Evolutionary conservation across 129 eudicot species (phyloP).

Genomic region (Artemisia annua): DNA sequence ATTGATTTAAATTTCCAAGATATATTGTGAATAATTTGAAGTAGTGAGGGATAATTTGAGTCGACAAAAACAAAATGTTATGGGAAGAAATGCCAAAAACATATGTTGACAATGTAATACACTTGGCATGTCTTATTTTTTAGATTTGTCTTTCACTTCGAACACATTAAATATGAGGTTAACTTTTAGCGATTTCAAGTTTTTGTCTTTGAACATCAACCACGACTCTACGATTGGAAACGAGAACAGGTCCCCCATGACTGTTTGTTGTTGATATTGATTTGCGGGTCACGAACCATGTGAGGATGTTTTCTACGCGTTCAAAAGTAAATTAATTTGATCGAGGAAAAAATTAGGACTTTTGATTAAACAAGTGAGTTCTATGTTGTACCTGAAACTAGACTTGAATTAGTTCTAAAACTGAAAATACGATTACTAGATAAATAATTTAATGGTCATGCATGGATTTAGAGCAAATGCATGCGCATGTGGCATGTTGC

Average conservation of each 20-base stretch:
- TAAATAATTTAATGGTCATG: no score
- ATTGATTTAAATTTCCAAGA: neutral
- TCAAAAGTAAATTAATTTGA: neutral
- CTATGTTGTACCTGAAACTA: no score
- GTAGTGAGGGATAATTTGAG: slow-evolving; percentile 18
- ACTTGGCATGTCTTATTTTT: slow-evolving; percentile 20
- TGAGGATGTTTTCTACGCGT: slow-evolving; percentile 25
- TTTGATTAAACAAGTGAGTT: neutral
- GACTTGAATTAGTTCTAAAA: no score
- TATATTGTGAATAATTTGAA: slow-evolving; percentile 9
- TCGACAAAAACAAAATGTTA: slow-evolving; percentile 36
- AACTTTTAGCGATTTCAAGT: slow-evolving; percentile 19
- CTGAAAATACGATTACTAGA: no score
- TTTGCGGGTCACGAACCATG: slow-evolving; percentile 38
- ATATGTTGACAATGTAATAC: slow-evolving; percentile 33
- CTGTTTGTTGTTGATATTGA: slow-evolving; percentile 29
- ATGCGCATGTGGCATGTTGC: no score
- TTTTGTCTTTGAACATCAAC: slow-evolving; percentile 35
- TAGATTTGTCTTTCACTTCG: slow-evolving; percentile 19
- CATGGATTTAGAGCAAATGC: no score
- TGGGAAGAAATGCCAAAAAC: slow-evolving; percentile 31
- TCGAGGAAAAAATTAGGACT: neutral
- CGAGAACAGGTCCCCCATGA: slow-evolving; percentile 22
- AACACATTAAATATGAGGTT: slow-evolving; percentile 28
- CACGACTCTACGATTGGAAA: slow-evolving; percentile 28